Percentiles rank a stretch among this genome's conserved stretches.
Conservation (phyloP, 2,329 filamentous ascomycete species). For the Ophiocordyceps australis region DNA sequence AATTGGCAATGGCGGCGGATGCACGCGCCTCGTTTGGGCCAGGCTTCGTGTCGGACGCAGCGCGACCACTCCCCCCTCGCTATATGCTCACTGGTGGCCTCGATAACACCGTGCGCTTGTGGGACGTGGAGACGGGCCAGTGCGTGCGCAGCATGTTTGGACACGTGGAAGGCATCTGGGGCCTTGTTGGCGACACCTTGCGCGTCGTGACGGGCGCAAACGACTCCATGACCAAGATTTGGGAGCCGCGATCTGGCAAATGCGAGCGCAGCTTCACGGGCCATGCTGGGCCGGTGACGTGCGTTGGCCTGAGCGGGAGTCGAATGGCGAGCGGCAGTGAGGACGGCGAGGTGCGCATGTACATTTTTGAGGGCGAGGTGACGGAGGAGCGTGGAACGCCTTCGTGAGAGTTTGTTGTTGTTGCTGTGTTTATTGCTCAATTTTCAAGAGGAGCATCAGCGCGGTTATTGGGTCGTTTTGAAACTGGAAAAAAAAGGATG, state of each 20-base stretch:
- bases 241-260: conserved; percentile 81
- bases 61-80: conserved; percentile 57
- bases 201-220: conserved; percentile 80
- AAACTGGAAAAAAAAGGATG: too few species aligned
- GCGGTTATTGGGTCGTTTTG: too few species aligned
- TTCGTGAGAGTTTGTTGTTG: too few species aligned
- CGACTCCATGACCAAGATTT: conserved; percentile 84
- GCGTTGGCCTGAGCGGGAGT: conserved; percentile 77
- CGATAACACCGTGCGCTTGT: conserved; percentile 80
- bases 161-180: conserved; percentile 92
- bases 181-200: conserved; percentile 72
- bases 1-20: conserved; percentile 16
- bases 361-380: conserved; percentile 47
- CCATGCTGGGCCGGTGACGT: conserved; percentile 81
- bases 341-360: conserved; percentile 78
- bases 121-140: conserved; percentile 68
- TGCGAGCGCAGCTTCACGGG: conserved; percentile 88
- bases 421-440: too few species aligned
- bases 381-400: conserved; percentile 32
- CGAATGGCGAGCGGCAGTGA: conserved; percentile 84
- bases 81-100: conserved; percentile 91
- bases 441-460: too few species aligned
- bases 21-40: conserved; percentile 37
- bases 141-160: conserved; percentile 91
- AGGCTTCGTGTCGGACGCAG: conserved; percentile 39